A percentile compares a stretch with the other conserved stretches of the same genome.
Conservation (phyloP, 495 filamentous ascomycete genomes). For the Lasiosphaeris hirsuta region DNA sequence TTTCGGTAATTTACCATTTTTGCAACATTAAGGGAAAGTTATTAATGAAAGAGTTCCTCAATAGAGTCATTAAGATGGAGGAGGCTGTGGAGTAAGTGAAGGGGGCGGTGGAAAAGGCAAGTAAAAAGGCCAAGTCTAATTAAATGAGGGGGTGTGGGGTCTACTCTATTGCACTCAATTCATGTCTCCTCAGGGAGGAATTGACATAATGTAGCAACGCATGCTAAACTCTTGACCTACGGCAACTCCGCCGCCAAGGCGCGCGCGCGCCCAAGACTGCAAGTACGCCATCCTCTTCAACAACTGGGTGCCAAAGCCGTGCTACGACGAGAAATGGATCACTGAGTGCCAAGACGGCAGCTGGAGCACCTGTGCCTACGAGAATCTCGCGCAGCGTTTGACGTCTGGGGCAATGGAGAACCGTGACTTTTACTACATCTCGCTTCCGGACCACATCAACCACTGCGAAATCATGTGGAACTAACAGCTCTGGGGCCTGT, state of each 20-base stretch:
- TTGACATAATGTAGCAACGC: background rate
- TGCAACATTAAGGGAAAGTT: no score
- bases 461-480: constrained; percentile 2
- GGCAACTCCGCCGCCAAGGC: background rate
- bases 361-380: background rate
- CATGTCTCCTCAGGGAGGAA: no score
- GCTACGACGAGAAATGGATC: background rate
- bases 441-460: constrained; percentile 1
- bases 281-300: constrained; percentile 3
- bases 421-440: constrained; percentile 3
- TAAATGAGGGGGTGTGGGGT: no score
- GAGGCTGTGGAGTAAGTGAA: no score
- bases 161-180: no score
- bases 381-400: constrained; percentile 1
- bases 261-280: background rate
- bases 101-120: no score
- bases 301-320: background rate
- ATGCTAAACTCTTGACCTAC: background rate
- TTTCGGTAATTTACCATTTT: no score
- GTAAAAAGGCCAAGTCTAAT: no score
- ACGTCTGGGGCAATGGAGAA: background rate
- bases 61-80: no score
- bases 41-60: no score
- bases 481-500: background rate
- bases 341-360: background rate